Percentiles rank a stretch among this genome's conserved stretches.
phyloP scores from a whole-genome alignment of 2,329 filamentous ascomycete genomes.

The Aspergillus pseudotamarii region DNA sequence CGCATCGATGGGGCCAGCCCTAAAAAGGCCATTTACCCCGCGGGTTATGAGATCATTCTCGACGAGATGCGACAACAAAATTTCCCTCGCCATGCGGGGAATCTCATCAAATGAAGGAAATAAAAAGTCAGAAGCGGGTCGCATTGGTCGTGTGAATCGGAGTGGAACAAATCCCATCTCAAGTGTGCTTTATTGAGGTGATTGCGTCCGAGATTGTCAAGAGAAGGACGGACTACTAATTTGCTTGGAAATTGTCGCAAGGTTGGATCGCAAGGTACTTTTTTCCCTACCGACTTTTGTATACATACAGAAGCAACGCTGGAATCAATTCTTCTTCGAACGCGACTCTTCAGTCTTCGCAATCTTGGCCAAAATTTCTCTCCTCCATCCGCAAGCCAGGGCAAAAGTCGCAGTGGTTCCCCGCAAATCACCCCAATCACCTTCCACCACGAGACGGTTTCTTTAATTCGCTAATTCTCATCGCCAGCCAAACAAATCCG shows the following conservation, averaged over 20 bases:
- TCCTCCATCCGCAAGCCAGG: conserved; percentile 17
- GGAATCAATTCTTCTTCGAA: background rate
- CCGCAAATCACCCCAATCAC: background rate
- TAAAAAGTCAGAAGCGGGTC: background rate
- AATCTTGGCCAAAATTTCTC: conserved; percentile 11
- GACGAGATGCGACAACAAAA: background rate
- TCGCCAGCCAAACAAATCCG: conserved; percentile 11
- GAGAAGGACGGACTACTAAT: too few species aligned
- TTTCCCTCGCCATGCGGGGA: background rate
- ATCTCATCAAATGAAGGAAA: background rate
- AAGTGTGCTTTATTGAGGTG: background rate
- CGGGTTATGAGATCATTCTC: background rate
- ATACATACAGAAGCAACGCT: background rate
- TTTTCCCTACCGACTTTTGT: background rate
- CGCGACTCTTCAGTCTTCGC: background rate
- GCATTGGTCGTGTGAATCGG: background rate
- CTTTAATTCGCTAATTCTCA: conserved; percentile 12
- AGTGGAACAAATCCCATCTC: background rate
- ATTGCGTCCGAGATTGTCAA: background rate
- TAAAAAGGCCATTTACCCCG: background rate
- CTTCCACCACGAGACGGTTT: background rate
- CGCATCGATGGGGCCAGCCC: background rate
- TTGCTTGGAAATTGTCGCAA: background rate
- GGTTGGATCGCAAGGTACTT: background rate
- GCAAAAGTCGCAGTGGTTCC: background rate